Evolutionary conservation across 148 eudicot species (phyloP).

Genomic region (Amaranthus hypochondriacus): DNA sequence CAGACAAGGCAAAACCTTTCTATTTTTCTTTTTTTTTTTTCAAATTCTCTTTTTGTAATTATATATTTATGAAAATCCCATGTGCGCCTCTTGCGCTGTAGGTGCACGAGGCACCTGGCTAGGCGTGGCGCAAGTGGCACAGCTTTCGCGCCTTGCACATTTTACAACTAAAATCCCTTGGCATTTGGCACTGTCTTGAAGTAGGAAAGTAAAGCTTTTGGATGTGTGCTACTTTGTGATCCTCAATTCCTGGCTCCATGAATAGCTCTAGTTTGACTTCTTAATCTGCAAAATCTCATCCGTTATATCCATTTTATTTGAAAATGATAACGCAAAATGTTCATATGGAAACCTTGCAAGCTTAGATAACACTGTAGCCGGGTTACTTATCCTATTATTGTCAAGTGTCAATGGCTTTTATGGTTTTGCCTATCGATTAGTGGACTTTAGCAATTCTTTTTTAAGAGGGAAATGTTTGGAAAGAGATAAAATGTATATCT

Average conservation of each 20-base stretch:
- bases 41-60: too few species aligned
- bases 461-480: neutral
- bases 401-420: neutral
- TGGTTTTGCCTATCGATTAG: neutral
- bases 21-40: too few species aligned
- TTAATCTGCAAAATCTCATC: neutral
- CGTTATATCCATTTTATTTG: neutral
- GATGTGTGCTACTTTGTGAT: neutral
- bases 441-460: neutral
- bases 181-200: constrained; percentile 2
- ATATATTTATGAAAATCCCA: too few species aligned
- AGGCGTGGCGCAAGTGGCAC: too few species aligned
- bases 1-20: too few species aligned
- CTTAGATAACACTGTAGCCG: neutral
- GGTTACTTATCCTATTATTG: neutral
- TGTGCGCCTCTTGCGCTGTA: too few species aligned
- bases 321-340: neutral
- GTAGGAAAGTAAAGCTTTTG: neutral
- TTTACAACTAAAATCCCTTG: neutral
- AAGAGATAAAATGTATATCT: neutral
- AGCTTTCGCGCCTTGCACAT: too few species aligned
- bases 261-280: neutral
- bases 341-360: neutral
- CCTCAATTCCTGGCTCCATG: neutral
- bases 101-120: too few species aligned